Base-by-base conservation (phyloP, 2,329 filamentous ascomycete genomes). In the Fusarium falciforme region DNA sequence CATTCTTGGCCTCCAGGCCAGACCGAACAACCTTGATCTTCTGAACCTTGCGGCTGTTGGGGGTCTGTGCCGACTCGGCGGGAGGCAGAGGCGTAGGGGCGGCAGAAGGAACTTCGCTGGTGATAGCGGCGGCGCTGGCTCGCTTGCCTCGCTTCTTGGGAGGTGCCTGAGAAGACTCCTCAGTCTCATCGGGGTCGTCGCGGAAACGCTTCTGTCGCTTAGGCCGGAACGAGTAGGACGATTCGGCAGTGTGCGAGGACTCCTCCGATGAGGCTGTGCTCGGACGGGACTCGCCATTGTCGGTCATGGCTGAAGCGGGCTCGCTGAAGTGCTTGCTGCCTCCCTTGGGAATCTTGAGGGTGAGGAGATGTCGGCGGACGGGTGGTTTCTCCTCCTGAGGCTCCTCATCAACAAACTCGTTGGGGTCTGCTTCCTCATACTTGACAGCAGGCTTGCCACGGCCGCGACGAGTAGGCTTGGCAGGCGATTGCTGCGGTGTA, bases 191-290 rank as follows among this genome's bases (percentile, higher is more conserved):
- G 10, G 86, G 84, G 49, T 88, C 84, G 6, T 88, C 84, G 2
- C 85, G 83, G 82, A 88, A 89, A 59, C 87, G 86, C 74, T 88
- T 88, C 75, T 87, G 87, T 10, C 87, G 84, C 78, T 89, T 89
- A 31, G 88, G 87, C 5, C 88, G 84, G 70, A 90, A 85, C 1
- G 88, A 88, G 75, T 88, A 88, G 6, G 82, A 85, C 0, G 88
- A 89, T 61, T 87, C 86, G 5, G 81, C 82, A 2, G 87, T 89
- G 38, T 85, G 85, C 4, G 82, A 82, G 9, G 86, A 87, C 11
- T 84, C 86, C 8, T 87, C 88, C 1, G 89, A 90, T 0, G 87
- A 87, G 3, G 89, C 85, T 0, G 88, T 88, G 0, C 84, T 85
- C 1, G 88, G 88, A 3, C 88, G 85, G 8, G 85, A 85, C 27